These are phyloP conservation scores for Penicillium concentricum DNA, from an alignment of 2,329 filamentous ascomycete species.

Conservation along the genomic window DNA sequence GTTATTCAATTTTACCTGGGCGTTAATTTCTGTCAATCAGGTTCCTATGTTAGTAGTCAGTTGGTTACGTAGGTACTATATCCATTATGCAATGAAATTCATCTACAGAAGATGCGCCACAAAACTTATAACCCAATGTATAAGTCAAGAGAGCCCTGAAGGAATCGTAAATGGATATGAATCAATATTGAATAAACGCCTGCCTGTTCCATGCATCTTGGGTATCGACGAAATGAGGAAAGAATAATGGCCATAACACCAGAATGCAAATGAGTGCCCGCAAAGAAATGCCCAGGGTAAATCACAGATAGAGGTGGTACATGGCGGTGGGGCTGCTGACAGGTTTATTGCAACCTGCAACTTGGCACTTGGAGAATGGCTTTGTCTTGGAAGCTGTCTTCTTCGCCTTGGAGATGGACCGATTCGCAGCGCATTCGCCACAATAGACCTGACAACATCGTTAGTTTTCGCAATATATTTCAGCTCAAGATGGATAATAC, in stretches of 20 bases:
- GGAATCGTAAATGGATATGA: background rate
- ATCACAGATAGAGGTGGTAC: slow-evolving; percentile 50
- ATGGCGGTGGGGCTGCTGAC: slow-evolving; percentile 42
- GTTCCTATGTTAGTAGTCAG: too few relatives aligned
- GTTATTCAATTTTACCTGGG: too few relatives aligned
- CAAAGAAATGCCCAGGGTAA: background rate
- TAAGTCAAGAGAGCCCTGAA: background rate
- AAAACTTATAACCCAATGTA: background rate
- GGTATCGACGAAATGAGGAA: slow-evolving; percentile 22
- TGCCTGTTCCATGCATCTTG: slow-evolving; percentile 19
- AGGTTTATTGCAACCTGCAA: slow-evolving; percentile 41
- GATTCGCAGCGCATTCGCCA: slow-evolving; percentile 46
- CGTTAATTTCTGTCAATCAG: too few relatives aligned
- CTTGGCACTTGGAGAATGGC: slow-evolving; percentile 47
- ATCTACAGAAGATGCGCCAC: background rate
- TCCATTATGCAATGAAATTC: too few relatives aligned
- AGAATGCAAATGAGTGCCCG: slow-evolving; percentile 19
- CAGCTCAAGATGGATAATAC: slow-evolving; percentile 36
- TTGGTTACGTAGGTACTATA: too few relatives aligned
- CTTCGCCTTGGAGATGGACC: slow-evolving; percentile 37
- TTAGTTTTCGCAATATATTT: slow-evolving; percentile 2
- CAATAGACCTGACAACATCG: slow-evolving; percentile 45
- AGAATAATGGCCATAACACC: slow-evolving; percentile 18
- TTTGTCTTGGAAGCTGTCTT: slow-evolving; percentile 34
- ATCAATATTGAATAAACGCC: slow-evolving; percentile 15